Conservation (phyloP, 805 yeast species). For the Candida golubevii region DNA sequence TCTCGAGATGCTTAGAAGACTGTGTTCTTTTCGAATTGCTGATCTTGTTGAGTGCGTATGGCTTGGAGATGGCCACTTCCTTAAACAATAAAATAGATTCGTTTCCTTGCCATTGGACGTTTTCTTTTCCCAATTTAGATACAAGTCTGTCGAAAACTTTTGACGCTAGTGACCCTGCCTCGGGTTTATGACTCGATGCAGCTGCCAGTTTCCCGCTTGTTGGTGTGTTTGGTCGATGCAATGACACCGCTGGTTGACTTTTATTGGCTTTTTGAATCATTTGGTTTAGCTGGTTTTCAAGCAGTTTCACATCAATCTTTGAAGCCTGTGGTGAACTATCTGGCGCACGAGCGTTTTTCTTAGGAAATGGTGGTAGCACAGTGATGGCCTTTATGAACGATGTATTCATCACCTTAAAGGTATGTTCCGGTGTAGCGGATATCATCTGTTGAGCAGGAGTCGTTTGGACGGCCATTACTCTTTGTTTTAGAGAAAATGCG, state of each 20-base stretch:
- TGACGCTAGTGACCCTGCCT: constrained; percentile 11
- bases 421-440: constrained; percentile 13
- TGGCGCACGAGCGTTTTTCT: constrained; percentile 28
- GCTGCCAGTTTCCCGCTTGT: not conserved
- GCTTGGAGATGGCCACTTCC: constrained; percentile 36
- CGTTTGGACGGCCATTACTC: constrained; percentile 37
- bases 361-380: constrained; percentile 27
- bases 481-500: constrained; percentile 50
- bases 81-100: constrained; percentile 39
- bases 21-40: constrained; percentile 22
- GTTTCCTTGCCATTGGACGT: constrained; percentile 37
- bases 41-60: constrained; percentile 31
- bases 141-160: constrained; percentile 45
- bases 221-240: not conserved
- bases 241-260: not conserved
- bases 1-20: constrained; percentile 18
- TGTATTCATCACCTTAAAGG: constrained; percentile 51
- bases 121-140: constrained; percentile 27
- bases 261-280: constrained; percentile 4
- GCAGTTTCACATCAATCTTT: constrained; percentile 6
- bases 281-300: constrained; percentile 9
- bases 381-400: constrained; percentile 53
- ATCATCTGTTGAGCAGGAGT: not conserved
- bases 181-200: constrained; percentile 3
- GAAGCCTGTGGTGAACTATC: constrained; percentile 12